phyloP scores from a whole-genome alignment of 2,329 filamentous ascomycete species.

The Apiospora phragmitis region DNA sequence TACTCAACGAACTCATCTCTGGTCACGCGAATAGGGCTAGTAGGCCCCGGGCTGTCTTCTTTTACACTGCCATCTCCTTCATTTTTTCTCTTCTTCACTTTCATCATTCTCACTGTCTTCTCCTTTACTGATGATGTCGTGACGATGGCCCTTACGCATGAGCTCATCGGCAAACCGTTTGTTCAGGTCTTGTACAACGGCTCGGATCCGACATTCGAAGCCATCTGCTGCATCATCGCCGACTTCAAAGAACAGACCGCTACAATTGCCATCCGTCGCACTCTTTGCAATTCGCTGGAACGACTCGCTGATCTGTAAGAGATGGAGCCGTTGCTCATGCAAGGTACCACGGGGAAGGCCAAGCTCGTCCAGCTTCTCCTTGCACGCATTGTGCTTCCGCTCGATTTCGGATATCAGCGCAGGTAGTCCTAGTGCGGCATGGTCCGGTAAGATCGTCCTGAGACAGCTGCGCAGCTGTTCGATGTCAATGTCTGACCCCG shows the following conservation, averaged over 20 bases:
- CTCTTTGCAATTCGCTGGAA: constrained; percentile 25
- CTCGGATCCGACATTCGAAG: constrained; percentile 23
- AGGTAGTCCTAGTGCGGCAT: constrained; percentile 33
- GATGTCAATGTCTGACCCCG: constrained; percentile 19
- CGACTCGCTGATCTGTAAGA: constrained; percentile 28
- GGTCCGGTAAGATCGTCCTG: constrained; percentile 23
- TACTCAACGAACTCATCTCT: constrained; percentile 22
- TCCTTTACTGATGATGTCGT: neutral
- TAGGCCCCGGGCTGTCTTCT: too few species aligned
- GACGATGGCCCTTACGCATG: constrained; percentile 21
- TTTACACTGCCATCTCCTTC: constrained; percentile 8
- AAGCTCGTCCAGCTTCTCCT: constrained; percentile 22
- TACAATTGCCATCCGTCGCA: constrained; percentile 32
- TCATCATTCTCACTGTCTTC: neutral
- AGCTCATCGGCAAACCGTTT: constrained; percentile 24
- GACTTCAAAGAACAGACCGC: constrained; percentile 28
- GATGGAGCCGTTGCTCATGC: constrained; percentile 29
- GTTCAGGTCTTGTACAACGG: constrained; percentile 25
- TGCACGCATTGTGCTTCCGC: constrained; percentile 22
- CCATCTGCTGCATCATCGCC: constrained; percentile 15
- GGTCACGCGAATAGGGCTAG: constrained; percentile 11
- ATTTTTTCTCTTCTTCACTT: neutral
- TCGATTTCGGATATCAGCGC: constrained; percentile 32
- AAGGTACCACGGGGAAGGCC: constrained; percentile 23
- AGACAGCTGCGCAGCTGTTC: constrained; percentile 24